Base-by-base conservation (phyloP, 768 basidiomycete genomes). In the Naganishia vaughanmartiniae region DNA sequence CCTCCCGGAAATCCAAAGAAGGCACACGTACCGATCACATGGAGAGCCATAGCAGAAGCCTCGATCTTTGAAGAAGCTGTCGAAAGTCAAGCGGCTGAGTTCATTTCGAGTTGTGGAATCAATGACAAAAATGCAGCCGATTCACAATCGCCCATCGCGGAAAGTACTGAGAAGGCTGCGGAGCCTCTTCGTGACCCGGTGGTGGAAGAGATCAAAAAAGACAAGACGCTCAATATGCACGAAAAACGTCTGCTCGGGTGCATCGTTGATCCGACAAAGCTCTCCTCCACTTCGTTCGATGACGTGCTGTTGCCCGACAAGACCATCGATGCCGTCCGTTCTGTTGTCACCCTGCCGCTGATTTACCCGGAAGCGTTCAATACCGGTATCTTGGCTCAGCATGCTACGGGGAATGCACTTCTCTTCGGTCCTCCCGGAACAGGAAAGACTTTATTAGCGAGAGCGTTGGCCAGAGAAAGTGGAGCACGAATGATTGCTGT, bases 401-500 rank as follows among this genome's bases (percentile, higher is more conserved):
- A 97, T 77, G 86, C 89, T 7, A 94, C 95, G 86, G 89, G 88
- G 0, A 93, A 94, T 2, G 93, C 91, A 74, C 85, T 97, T 60
- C 83, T 97, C 26, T 95, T 46, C 57, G 60, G 60, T 42, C 69
- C 69, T 11, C 69, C 69, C 0, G 93, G 93, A 53, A 88, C 87
- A n/a, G 93, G 93, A 2, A 95, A 95, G 82, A 94, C 93, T 0
- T 83, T 94, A 19, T 85, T 93, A 12, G 92, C 92, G 12, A 87
- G 92, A 56, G 93, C 93, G 24, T 85, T 97, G 12, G 94, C 94
- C 2, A 90, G 90, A 76, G 93, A 96, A 80, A 92, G 92, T 57
- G 94, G 93, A 4, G 93, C 92, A 74, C 86, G 92, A 60, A 97
- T 97, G 93, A 82, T 97, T 77, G 87, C 88, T 14, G 85, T 97